Evolutionary conservation across 1,139 yeast genomes (phyloP), one percentile per base, ranked within the genome.

Genomic region (Nakaseomyces sp.): DNA sequence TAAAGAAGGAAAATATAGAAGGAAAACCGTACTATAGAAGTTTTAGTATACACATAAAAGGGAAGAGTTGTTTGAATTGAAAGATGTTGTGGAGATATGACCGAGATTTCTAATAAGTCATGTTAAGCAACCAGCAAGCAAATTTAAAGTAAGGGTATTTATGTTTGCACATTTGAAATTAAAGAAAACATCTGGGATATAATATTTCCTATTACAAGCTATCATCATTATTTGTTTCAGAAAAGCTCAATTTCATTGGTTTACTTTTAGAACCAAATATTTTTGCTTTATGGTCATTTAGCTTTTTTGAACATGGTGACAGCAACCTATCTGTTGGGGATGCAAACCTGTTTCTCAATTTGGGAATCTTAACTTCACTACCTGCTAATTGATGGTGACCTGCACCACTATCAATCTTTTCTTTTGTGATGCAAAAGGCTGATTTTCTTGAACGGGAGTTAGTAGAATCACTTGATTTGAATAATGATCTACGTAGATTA

Each of bases 301-400:
- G 60, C 56, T 74, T 76, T 44, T 73, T 72, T 5, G 79, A 70
- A 52, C 81, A 74, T 28, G 82, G 82, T 15, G 80, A 74, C 61
- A 77, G 61, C 51, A 76, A 54, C 43, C 66, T 70, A 54, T 76
- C 81, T 1, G 81, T 76, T 31, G 82, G 82, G 4, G 81, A 75
- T 7, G 79, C 76, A 53, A 73, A 69, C 43, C 56, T 55, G 37
- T 50, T 48, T 50, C 49, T 56, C 22, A 49, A 12, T 18, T n/a
- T 19, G 37, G 25, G 29, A 15, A 19, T 19, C n/a, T 13, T 19
- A 20, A 42, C 13, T n/a, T 7, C 19, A 12, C 29, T 19, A 20
- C 25, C 17, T 15, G 33, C 30, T 18, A 29, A 10, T 29, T 22
- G n/a, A 15, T 32, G 42, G 38, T 13, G 10, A 12, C 38, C 28